Conservation (phyloP, 495 filamentous ascomycete species). For the Hypomontagnella monticulosa region DNA sequence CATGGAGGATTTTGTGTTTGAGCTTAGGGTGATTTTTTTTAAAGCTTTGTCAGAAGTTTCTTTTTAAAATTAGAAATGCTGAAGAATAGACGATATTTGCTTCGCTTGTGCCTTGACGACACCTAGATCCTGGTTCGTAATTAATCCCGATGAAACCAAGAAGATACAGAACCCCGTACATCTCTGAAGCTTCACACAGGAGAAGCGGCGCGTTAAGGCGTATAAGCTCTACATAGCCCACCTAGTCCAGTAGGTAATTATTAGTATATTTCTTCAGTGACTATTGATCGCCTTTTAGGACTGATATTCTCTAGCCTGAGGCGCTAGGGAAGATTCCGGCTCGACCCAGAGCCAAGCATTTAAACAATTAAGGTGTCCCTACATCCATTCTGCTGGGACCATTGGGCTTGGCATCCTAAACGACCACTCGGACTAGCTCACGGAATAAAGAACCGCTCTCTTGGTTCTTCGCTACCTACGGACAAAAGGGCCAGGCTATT, state of each 20-base stretch:
- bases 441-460: conserved; percentile 2
- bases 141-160: conserved; percentile 25
- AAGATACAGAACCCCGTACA: not conserved
- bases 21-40: too few species aligned
- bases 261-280: not conserved
- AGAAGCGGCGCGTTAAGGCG: not conserved
- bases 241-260: too few species aligned
- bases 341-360: conserved; percentile 16
- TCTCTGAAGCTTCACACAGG: not conserved
- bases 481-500: not conserved
- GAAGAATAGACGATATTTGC: too few species aligned
- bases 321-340: not conserved
- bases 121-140: conserved; percentile 4
- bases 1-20: too few species aligned
- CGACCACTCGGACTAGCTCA: not conserved
- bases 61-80: too few species aligned
- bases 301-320: not conserved
- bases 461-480: not conserved
- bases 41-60: too few species aligned
- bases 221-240: too few species aligned
- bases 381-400: conserved; percentile 4
- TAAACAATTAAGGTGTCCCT: conserved; percentile 9
- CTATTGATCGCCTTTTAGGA: not conserved
- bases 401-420: conserved; percentile 15
- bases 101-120: not conserved